Evolutionary conservation across 169 alveolate genomes (phyloP).

Genomic region (Theileria orientalis): DNA sequence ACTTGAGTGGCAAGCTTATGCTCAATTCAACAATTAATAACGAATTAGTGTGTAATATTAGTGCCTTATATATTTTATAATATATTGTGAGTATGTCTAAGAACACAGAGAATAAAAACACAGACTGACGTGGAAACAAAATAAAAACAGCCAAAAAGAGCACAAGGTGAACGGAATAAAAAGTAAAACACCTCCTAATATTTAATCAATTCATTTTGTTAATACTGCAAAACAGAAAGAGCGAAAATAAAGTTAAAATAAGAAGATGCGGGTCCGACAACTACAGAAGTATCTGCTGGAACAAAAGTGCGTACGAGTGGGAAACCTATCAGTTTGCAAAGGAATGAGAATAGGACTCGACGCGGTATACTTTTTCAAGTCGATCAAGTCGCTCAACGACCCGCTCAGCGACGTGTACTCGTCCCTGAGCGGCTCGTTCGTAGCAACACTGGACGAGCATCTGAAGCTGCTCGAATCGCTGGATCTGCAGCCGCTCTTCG

Average conservation of each 20-base stretch:
- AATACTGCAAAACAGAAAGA: background rate
- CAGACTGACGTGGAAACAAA: too few relatives aligned
- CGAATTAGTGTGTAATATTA: too few relatives aligned
- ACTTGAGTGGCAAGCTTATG: too few relatives aligned
- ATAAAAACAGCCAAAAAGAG: too few relatives aligned
- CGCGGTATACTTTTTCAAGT: slow-evolving; percentile 55
- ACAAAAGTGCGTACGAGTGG: slow-evolving; percentile 59
- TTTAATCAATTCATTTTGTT: too few relatives aligned
- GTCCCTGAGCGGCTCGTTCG: slow-evolving; percentile 36
- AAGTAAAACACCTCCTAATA: too few relatives aligned
- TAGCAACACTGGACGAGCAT: slow-evolving; percentile 34
- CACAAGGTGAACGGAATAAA: too few relatives aligned
- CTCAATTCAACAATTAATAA: too few relatives aligned
- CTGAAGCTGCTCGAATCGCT: slow-evolving; percentile 35
- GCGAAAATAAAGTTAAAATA: background rate
- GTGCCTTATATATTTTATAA: too few relatives aligned
- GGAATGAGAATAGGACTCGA: slow-evolving; percentile 59
- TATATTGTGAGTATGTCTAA: too few relatives aligned
- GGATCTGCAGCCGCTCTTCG: slow-evolving; percentile 61
- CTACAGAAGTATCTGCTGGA: slow-evolving; percentile 69
- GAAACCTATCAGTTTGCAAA: slow-evolving; percentile 21
- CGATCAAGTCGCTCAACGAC: slow-evolving; percentile 52
- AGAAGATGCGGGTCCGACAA: slow-evolving; percentile 74
- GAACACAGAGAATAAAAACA: too few relatives aligned
- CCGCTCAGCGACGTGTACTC: slow-evolving; percentile 56